Evolutionary conservation across 768 basidiomycete genomes (phyloP).

Genomic region (Lactarius indigo): DNA sequence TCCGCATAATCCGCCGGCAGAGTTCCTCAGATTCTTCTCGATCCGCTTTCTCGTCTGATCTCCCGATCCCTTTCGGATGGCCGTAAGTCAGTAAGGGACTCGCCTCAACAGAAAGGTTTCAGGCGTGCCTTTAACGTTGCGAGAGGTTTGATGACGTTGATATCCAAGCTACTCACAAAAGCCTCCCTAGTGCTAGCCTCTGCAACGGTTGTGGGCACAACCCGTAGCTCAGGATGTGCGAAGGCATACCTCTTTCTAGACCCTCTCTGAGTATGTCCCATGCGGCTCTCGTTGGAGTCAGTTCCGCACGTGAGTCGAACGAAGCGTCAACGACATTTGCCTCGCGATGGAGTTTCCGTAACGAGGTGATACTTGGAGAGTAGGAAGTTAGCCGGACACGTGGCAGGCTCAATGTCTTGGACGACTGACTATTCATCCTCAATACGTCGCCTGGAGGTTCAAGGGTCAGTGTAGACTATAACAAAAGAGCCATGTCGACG

Average conservation of each 20-base stretch:
- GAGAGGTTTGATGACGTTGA: conserved; percentile 70
- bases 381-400: neutral
- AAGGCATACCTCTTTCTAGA: conserved; percentile 62
- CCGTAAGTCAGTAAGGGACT: neutral
- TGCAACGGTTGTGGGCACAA: conserved; percentile 31
- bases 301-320: conserved; percentile 68
- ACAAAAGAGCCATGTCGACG: conserved; percentile 25
- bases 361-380: conserved; percentile 58
- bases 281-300: conserved; percentile 62
- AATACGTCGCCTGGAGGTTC: conserved; percentile 58
- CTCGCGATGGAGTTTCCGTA: conserved; percentile 69
- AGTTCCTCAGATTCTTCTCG: conserved; percentile 85
- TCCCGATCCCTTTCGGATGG: conserved; percentile 65
- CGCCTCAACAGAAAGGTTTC: neutral
- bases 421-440: conserved; percentile 77
- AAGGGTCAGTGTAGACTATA: conserved; percentile 18
- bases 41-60: conserved; percentile 86
- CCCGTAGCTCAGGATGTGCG: neutral
- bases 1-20: conserved; percentile 69
- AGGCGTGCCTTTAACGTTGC: conserved; percentile 56
- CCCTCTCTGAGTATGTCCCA: conserved; percentile 87
- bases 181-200: conserved; percentile 82
- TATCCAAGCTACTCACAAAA: conserved; percentile 65
- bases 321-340: conserved; percentile 64
- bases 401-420: conserved; percentile 5